phyloP scores from a whole-genome alignment of 306 rosid species.

The Cajanus cajan region DNA sequence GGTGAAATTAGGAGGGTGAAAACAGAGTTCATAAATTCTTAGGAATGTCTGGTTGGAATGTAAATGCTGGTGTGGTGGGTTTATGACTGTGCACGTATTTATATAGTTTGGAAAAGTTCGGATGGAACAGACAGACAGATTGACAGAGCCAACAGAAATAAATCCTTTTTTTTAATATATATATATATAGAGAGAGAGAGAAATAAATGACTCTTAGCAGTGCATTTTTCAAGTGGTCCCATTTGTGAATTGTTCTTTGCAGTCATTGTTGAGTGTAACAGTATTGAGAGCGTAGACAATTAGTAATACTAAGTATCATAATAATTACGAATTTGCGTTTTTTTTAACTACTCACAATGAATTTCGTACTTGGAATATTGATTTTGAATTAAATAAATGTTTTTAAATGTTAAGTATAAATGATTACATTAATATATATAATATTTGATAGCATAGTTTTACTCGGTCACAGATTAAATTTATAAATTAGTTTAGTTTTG shows the following conservation, averaged over 20 bases:
- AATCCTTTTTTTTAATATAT: no score
- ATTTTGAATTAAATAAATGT: background rate
- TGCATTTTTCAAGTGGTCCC: background rate
- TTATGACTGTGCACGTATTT: background rate
- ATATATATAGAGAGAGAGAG: no score
- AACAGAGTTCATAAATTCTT: background rate
- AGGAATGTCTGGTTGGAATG: background rate
- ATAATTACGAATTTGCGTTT: no score
- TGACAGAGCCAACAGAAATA: background rate
- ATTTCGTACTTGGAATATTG: background rate
- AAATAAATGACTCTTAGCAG: background rate
- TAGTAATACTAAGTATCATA: no score
- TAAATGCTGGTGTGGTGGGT: background rate
- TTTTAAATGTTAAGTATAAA: background rate
- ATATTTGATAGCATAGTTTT: no score
- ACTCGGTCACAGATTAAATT: no score
- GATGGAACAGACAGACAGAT: background rate
- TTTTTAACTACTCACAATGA: background rate
- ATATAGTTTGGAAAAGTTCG: background rate
- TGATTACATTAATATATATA: no score
- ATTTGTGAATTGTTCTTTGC: background rate
- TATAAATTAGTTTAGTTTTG: no score
- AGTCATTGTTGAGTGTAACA: no score
- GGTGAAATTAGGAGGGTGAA: slow-evolving; percentile 10
- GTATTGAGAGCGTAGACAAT: background rate